Conservation (phyloP, 352 stramenopile genomes). For the Phytophthora boehmeriae region DNA sequence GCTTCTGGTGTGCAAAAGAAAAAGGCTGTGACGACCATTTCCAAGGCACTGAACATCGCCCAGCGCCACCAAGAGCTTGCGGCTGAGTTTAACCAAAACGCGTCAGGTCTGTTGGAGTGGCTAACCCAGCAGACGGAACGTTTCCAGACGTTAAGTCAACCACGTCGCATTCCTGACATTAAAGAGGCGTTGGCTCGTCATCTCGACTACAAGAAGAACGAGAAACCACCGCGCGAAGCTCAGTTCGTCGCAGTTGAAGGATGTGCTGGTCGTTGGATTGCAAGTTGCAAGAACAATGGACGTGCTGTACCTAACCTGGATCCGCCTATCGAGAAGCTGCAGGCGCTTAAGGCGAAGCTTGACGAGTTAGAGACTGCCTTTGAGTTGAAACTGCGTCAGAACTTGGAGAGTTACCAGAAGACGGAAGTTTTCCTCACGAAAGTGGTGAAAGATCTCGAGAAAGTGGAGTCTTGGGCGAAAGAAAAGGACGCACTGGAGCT, state of each 20-base stretch:
- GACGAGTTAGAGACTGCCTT: slow-evolving; percentile 74
- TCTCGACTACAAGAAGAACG: slow-evolving; percentile 89
- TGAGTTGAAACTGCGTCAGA: slow-evolving; percentile 74
- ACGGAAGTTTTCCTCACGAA: slow-evolving; percentile 83
- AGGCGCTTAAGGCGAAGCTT: slow-evolving; percentile 74
- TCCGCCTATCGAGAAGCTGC: slow-evolving; percentile 79
- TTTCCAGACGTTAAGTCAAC: slow-evolving; percentile 77
- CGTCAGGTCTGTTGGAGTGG: slow-evolving; percentile 77
- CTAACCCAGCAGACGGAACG: slow-evolving; percentile 68
- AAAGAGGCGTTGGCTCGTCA: slow-evolving; percentile 69
- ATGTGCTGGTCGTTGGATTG: slow-evolving; percentile 79
- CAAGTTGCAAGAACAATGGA: slow-evolving; percentile 90
- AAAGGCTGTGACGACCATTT: slow-evolving; percentile 89
- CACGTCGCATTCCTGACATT: slow-evolving; percentile 68
- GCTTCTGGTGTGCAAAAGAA: slow-evolving; percentile 90
- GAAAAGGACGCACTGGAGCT: slow-evolving; percentile 77
- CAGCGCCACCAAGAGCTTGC: slow-evolving; percentile 88
- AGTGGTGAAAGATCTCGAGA: slow-evolving; percentile 87
- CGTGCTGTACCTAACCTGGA: slow-evolving; percentile 70
- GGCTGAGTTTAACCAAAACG: slow-evolving; percentile 73
- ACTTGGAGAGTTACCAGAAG: slow-evolving; percentile 84
- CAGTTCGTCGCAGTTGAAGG: slow-evolving; percentile 83
- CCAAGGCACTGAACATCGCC: slow-evolving; percentile 90
- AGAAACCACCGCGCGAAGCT: slow-evolving; percentile 83
- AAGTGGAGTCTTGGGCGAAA: slow-evolving; percentile 83